phyloP scores from a whole-genome alignment of 306 rosid species.

The Casuarina equisetifolia region DNA sequence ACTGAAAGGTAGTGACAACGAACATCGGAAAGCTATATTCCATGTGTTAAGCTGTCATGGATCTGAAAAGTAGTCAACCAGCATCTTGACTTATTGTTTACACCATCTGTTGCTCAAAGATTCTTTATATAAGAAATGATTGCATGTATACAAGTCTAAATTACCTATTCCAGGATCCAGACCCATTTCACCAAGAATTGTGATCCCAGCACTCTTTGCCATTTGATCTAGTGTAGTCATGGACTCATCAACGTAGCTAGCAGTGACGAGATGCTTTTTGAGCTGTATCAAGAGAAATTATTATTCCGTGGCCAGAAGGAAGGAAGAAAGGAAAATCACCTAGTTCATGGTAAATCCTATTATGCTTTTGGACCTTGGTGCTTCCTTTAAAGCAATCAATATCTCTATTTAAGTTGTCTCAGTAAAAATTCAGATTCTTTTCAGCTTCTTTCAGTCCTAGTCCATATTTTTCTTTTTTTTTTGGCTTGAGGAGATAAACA shows the following conservation, averaged over 20 bases:
- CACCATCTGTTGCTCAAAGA: not conserved
- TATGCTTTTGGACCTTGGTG: not conserved
- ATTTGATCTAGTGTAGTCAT: conserved; percentile 65
- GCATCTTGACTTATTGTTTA: not conserved
- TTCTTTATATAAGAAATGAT: not conserved
- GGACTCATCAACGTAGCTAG: conserved; percentile 89
- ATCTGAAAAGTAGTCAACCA: not conserved
- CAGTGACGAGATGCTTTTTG: conserved; percentile 84
- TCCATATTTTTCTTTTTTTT: not conserved
- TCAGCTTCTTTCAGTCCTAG: not conserved
- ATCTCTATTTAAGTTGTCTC: not conserved
- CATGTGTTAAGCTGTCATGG: not conserved
- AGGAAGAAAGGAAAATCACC: not conserved
- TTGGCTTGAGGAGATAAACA: not conserved
- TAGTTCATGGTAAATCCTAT: conserved; percentile 2
- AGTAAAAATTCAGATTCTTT: not conserved
- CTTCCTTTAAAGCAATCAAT: not conserved
- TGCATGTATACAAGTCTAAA: conserved; percentile 19
- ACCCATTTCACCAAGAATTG: conserved; percentile 97
- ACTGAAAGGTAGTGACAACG: not conserved
- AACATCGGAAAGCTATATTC: not conserved
- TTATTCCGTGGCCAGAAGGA: conserved; percentile 21
- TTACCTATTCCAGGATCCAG: conserved; percentile 98
- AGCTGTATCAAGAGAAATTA: conserved; percentile 55
- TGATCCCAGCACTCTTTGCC: conserved; percentile 79